Base-by-base conservation (phyloP, 1,284 basidiomycete genomes). In the Sporisorium sorghi region DNA sequence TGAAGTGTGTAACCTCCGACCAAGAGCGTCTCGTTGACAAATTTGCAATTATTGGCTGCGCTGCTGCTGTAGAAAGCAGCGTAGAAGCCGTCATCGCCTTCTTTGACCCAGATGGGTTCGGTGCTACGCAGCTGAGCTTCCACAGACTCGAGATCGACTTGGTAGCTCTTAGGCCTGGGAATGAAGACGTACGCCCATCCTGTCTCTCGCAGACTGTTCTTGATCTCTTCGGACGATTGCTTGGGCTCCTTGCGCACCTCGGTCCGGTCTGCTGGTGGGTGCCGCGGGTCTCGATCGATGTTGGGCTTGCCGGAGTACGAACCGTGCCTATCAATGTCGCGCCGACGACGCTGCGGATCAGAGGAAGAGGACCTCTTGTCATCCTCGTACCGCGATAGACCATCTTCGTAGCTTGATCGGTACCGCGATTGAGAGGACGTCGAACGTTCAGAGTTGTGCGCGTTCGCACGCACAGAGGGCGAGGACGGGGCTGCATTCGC, bases 11-110 rank as follows among this genome's bases (percentile, higher is more conserved):
- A 76, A 39, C 75, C 65, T 9, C 63, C 49, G 42, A 81, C 52
- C 0, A 50, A 58, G 21, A 68, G 57, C 3, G 64, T 69, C 35
- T 77, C 77, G 26, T 77, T 61, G 44, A 79, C 75, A 15, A 66
- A 35, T 32, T 73, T 72, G 61, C 77, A 77, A 11, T 69, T 49
- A 10, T 26, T 54, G 2, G 78, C 66, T 1, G 78, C 79, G 7
- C 60, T 48, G 2, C 28, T 42, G 2, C 15, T 19, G 10, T 55
- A 33, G 60, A 83, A 86, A 14, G 78, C 79, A 40, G 83, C 72
- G 68, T 84, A 86, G 82, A 79, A 85, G 32, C 80, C 83, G 9
- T 60, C 40, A 2, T 73, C 63, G 50, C 85, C 82, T 47, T 75
- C 72, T 15, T 79, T 67, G 7, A 85, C 72, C 75, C 82, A 70